Evolutionary conservation across 805 yeast species (phyloP).

Genomic region (Saccharomycodes ludwigii): DNA sequence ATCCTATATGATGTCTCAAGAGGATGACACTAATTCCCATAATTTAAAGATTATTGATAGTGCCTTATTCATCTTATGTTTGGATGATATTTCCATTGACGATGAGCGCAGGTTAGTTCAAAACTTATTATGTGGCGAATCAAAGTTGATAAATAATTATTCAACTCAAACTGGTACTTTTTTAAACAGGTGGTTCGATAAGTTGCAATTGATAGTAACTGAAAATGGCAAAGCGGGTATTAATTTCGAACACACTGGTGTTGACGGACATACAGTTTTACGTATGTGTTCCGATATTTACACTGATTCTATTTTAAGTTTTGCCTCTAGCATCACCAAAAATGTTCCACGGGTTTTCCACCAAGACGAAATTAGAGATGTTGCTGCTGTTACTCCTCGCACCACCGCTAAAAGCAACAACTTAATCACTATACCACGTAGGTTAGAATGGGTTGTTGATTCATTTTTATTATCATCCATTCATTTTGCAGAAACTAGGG

Average conservation of each 20-base stretch:
- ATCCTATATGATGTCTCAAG: conserved; percentile 31
- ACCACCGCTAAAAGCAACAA: conserved; percentile 18
- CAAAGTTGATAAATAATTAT: conserved; percentile 35
- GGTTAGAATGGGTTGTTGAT: conserved; percentile 79
- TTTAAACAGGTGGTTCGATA: conserved; percentile 91
- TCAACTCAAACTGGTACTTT: conserved; percentile 73
- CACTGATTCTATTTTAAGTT: conserved; percentile 78
- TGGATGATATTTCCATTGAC: conserved; percentile 64
- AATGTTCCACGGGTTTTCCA: conserved; percentile 27
- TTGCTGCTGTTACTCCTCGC: background rate
- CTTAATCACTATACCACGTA: conserved; percentile 63
- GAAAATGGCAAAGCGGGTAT: conserved; percentile 87
- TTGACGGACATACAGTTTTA: conserved; percentile 88
- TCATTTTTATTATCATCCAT: conserved; percentile 66
- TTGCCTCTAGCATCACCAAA: conserved; percentile 72
- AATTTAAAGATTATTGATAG: conserved; percentile 66
- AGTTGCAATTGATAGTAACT: conserved; percentile 76
- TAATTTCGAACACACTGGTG: conserved; percentile 90
- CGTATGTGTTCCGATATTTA: conserved; percentile 82
- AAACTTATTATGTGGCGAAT: conserved; percentile 81
- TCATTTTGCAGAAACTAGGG: conserved; percentile 82
- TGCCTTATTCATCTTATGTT: conserved; percentile 70
- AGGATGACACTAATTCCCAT: conserved; percentile 46
- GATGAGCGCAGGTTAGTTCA: conserved; percentile 54
- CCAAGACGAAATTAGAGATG: conserved; percentile 5